Evolutionary conservation across 441 rosid species (phyloP), one percentile per base, ranked within the genome.

Genomic region (Erodium trifolium): DNA sequence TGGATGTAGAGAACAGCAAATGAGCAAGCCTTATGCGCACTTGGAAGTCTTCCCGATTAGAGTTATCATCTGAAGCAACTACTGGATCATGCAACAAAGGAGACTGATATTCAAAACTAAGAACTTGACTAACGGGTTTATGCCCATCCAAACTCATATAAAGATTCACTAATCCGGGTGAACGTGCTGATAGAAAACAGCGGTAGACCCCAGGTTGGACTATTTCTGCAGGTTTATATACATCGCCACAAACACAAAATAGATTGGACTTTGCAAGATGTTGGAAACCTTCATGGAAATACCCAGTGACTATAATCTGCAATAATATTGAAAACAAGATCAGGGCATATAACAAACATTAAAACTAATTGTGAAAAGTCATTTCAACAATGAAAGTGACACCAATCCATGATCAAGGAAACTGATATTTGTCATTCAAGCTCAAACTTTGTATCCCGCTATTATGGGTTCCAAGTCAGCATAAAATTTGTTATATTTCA

Each of bases 201-300:
- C 96, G 89, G 73, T 94, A 94, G 29, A 90, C 97, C 70, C 99
- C 99, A 76, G 65, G 67, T 80, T 91, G 97, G 68, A 94, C 79
- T 82, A 81, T 68, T 67, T 90, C 96, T n/a, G 83, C 88, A 31
- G 81, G 84, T 75, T 83, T 81, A 81, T 79, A 76, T 63, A 77
- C 67, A 45, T 90, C 93, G 45, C 97, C 99, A 64, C 97, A 90
- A 43, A 91, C 77, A 78, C 93, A 94, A 69, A 76, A 79, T 68
- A 94, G 75, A 71, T 81, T 83, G 74, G 89, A 85, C 67, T 88
- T 87, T 51, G 73, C 82, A 66, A 82, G 81, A 76, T 90, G 83
- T 67, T 67, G 83, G 78, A 71, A 82, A 74, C 83, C 88, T 47
- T 86, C 85, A 62, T 70, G 86, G 78, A 94, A 90, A 80, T 82